Conservation (phyloP, 768 basidiomycete species). For the Suillus subaureus region DNA sequence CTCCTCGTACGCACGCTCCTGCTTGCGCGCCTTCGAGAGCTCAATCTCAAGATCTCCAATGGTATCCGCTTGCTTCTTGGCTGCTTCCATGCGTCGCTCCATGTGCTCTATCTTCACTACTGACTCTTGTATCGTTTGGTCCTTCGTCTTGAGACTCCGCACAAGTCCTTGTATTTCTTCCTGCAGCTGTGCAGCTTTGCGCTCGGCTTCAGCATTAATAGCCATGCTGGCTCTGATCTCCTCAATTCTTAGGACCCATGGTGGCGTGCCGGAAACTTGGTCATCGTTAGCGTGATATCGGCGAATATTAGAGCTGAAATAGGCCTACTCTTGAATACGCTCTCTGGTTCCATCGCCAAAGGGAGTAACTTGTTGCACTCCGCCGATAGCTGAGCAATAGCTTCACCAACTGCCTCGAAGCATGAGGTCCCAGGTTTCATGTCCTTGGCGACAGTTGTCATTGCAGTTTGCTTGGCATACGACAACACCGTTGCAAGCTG, state of each 20-base stretch:
- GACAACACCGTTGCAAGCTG: constrained; percentile 69
- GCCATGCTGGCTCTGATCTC: constrained; percentile 84
- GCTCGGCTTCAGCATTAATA: constrained; percentile 90
- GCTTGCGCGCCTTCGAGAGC: constrained; percentile 78
- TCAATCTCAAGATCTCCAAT: constrained; percentile 82
- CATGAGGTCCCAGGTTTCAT: constrained; percentile 64
- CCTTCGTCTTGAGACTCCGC: constrained; percentile 83
- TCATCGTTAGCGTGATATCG: not conserved
- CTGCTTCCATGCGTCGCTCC: constrained; percentile 89
- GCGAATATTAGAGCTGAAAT: constrained; percentile 3
- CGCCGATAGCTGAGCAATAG: constrained; percentile 67
- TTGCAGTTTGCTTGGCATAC: constrained; percentile 74
- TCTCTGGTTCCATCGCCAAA: constrained; percentile 71
- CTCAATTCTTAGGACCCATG: constrained; percentile 83
- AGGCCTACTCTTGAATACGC: constrained; percentile 71
- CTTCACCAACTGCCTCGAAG: constrained; percentile 79
- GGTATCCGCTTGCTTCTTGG: constrained; percentile 86
- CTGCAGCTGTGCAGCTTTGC: constrained; percentile 79
- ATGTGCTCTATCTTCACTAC: constrained; percentile 93
- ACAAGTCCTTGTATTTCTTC: constrained; percentile 90
- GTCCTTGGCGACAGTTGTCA: constrained; percentile 68
- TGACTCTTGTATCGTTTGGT: constrained; percentile 87
- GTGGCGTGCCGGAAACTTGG: constrained; percentile 73
- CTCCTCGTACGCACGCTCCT: constrained; percentile 89
- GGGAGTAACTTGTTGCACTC: constrained; percentile 76